phyloP scores from a whole-genome alignment of 1,284 basidiomycete species.

The Pisolithus thermaeus region DNA sequence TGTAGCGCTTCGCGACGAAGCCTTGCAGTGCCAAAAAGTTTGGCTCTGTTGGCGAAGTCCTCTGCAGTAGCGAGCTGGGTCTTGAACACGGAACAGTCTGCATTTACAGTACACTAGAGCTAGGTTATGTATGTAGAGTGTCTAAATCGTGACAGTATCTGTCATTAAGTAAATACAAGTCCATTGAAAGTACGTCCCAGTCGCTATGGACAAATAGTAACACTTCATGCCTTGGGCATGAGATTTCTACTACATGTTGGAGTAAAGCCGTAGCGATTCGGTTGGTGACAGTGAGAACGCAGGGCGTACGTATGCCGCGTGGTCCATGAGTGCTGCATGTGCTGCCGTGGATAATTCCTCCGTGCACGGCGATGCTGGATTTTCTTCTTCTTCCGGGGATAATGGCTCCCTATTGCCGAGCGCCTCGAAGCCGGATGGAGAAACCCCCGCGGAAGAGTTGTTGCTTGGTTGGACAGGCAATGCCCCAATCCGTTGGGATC shows the following conservation, averaged over 20 bases:
- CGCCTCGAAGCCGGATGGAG: not conserved
- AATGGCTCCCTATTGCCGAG: not conserved
- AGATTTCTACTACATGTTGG: not conserved
- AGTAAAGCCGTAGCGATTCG: conserved; percentile 5
- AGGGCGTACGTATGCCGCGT: conserved; percentile 20
- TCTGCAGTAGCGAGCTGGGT: too few relatives aligned
- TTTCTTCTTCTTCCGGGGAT: conserved; percentile 13
- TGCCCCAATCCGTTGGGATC: conserved; percentile 18
- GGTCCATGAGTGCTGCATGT: conserved; percentile 25
- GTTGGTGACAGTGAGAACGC: conserved; percentile 10
- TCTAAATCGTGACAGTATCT: too few relatives aligned
- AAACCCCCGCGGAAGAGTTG: not conserved
- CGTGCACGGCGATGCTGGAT: conserved; percentile 12
- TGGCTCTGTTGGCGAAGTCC: conserved; percentile 16
- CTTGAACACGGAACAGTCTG: too few relatives aligned
- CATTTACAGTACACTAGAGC: too few relatives aligned
- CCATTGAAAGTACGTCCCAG: too few relatives aligned
- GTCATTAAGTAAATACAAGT: too few relatives aligned
- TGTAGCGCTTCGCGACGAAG: conserved; percentile 3
- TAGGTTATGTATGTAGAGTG: too few relatives aligned
- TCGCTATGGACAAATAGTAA: too few relatives aligned
- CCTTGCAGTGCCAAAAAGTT: conserved; percentile 12
- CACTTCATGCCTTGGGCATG: not conserved
- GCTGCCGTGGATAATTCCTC: conserved; percentile 25
- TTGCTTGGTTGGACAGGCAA: conserved; percentile 24